Percentiles rank a stretch among this genome's conserved stretches.
phyloP scores from a whole-genome alignment of 1,139 yeast species.

The Magnusiomyces fungicola region DNA sequence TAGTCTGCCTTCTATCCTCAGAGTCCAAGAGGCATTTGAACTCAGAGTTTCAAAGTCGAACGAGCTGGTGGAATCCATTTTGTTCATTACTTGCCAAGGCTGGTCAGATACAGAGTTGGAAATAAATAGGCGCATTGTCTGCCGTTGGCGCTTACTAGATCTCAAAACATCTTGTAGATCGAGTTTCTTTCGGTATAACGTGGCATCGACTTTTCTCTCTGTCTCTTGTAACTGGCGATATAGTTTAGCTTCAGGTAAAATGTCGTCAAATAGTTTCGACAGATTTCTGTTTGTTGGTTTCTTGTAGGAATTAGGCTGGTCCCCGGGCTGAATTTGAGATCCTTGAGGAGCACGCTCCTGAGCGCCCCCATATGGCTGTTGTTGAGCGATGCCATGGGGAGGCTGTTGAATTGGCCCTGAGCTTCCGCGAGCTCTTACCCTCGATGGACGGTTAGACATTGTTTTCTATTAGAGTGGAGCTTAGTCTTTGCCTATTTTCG shows the following conservation, averaged over 20 bases:
- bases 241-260: constrained; percentile 67
- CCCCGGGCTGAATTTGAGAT: not conserved
- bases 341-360: not conserved
- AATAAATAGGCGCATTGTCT: constrained; percentile 67
- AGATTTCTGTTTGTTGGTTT: constrained; percentile 70
- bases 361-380: not conserved
- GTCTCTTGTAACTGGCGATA: constrained; percentile 68
- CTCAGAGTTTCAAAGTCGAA: constrained; percentile 30
- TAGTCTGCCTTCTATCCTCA: constrained; percentile 80
- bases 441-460: no score
- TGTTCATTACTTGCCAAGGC: constrained; percentile 64
- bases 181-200: constrained; percentile 71
- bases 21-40: constrained; percentile 56
- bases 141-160: constrained; percentile 39
- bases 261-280: constrained; percentile 50
- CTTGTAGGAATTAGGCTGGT: not conserved
- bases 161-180: constrained; percentile 70
- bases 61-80: constrained; percentile 32
- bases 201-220: constrained; percentile 72
- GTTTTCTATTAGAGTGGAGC: no score
- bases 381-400: no score
- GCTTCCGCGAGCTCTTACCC: no score
- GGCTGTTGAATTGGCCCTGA: no score
- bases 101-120: constrained; percentile 81
- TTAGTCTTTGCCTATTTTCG: no score